phyloP scores from a whole-genome alignment of 345 rosid genomes.

The Eutrema yunnanense region DNA sequence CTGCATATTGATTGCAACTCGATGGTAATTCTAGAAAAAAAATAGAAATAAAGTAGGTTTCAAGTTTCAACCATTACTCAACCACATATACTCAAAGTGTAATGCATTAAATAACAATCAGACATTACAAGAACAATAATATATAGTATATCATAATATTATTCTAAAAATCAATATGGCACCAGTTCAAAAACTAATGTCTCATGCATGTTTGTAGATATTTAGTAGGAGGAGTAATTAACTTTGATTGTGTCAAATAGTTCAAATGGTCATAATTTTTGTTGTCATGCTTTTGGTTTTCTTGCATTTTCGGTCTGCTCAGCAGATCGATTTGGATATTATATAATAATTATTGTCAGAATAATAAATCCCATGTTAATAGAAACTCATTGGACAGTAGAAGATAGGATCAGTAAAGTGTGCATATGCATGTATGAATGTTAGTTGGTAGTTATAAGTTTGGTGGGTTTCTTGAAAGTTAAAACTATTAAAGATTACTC shows the following conservation, averaged over 20 bases:
- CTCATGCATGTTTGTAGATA: conserved; percentile 10
- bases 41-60: not conserved
- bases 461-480: conserved; percentile 26
- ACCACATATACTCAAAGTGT: not conserved
- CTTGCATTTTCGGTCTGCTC: not conserved
- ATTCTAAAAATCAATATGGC: not conserved
- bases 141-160: not conserved
- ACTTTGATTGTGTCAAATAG: not conserved
- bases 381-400: conserved; percentile 22
- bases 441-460: conserved; percentile 31
- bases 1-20: not conserved
- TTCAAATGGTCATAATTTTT: not conserved
- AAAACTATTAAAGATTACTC: conserved; percentile 20
- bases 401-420: conserved; percentile 19
- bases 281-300: not conserved
- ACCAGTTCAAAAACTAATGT: not conserved
- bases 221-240: not conserved
- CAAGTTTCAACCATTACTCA: not conserved
- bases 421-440: conserved; percentile 29
- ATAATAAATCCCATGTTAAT: not conserved
- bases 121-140: not conserved
- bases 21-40: not conserved
- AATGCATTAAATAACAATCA: not conserved
- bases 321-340: not conserved
- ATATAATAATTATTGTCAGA: not conserved